A percentile compares a stretch with the other conserved stretches of the same genome.
Evolutionary conservation across 148 eudicot species (phyloP).

Genomic region (Cornus kousa): DNA sequence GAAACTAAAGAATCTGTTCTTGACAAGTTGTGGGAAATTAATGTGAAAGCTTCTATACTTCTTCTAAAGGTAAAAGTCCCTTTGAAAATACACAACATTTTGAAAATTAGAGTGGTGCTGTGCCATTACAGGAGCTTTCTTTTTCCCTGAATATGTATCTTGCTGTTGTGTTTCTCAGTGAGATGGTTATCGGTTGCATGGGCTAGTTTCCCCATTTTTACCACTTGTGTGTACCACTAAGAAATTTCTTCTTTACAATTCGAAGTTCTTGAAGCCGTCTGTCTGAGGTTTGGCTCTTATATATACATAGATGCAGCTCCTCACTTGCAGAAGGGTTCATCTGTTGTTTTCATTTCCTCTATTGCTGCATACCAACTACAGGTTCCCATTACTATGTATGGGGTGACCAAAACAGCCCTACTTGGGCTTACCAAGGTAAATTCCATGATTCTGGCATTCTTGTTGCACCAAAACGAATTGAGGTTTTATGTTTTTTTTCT

Average conservation of each 20-base stretch:
- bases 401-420: constrained; percentile 92
- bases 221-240: too few relatives aligned
- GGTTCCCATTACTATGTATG: constrained; percentile 68
- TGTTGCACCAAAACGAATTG: background rate
- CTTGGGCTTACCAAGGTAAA: constrained; percentile 92
- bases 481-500: background rate
- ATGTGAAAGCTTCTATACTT: constrained; percentile 83
- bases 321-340: constrained; percentile 61
- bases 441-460: background rate
- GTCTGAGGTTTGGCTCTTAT: too few relatives aligned
- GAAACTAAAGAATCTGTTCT: constrained; percentile 73
- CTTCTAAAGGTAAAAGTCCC: constrained; percentile 56
- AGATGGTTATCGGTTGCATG: too few relatives aligned
- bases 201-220: too few relatives aligned
- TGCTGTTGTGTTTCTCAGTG: too few relatives aligned
- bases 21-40: constrained; percentile 94
- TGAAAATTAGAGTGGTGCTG: too few relatives aligned
- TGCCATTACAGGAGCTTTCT: too few relatives aligned
- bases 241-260: too few relatives aligned
- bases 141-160: too few relatives aligned
- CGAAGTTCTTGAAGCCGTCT: background rate
- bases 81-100: too few relatives aligned
- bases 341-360: constrained; percentile 76
- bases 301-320: constrained; percentile 62
- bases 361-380: constrained; percentile 56